Conservation (phyloP, 2,329 filamentous ascomycete genomes). For the Lachnellula willkommii region DNA sequence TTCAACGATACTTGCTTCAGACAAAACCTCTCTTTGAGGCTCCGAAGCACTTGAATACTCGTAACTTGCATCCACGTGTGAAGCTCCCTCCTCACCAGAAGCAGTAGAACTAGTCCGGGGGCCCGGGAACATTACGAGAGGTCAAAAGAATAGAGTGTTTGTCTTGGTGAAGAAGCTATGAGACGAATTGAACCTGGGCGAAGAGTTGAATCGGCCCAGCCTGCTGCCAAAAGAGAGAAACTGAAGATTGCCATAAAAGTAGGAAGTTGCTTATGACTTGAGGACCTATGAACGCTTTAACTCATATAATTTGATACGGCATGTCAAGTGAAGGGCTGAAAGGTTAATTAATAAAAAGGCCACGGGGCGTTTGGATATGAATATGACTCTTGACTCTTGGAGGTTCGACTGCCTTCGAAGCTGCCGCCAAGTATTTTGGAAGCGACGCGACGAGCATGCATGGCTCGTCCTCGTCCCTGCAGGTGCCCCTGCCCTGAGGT, state of each 20-base stretch:
- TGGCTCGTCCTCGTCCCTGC: too few relatives aligned
- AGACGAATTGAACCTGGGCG: not conserved
- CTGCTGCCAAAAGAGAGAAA: not conserved
- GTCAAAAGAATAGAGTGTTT: not conserved
- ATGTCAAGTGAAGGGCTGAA: constrained; percentile 23
- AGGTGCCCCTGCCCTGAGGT: too few relatives aligned
- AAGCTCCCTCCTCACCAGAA: constrained; percentile 4
- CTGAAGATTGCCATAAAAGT: not conserved
- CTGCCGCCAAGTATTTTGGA: too few relatives aligned
- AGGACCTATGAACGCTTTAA: not conserved
- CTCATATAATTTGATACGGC: not conserved
- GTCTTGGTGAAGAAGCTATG: not conserved
- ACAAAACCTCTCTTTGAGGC: not conserved
- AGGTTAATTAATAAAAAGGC: not conserved
- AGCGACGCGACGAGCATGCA: not conserved
- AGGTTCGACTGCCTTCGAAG: not conserved
- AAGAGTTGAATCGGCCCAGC: not conserved
- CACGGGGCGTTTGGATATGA: not conserved
- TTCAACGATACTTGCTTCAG: not conserved
- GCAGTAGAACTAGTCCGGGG: constrained; percentile 9
- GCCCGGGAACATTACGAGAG: constrained; percentile 15
- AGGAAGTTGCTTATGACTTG: not conserved
- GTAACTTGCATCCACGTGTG: not conserved
- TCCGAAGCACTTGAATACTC: not conserved
- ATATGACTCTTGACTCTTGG: not conserved